Base-by-base conservation (phyloP, 176 grass and related monocot genomes). In the Eleusine coracana region DNA sequence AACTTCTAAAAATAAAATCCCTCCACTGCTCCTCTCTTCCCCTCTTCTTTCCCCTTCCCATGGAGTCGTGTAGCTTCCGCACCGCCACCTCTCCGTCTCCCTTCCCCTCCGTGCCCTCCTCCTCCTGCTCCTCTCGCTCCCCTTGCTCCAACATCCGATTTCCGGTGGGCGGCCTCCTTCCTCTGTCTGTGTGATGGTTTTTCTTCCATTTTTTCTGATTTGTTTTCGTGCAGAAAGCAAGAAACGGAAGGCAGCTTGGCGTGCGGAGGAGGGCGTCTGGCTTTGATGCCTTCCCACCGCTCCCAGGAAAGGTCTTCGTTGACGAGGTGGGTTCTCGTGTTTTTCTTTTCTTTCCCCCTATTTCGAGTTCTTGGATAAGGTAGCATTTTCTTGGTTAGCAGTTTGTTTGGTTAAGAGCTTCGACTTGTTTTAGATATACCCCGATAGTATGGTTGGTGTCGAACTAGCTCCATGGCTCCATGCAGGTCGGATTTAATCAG, bases 31-130 rank as follows among this genome's bases (percentile, higher is more conserved):
- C 83, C 67, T 73, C 59, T 56, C 58, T 70, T 66, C 78, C 66
- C 49, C 86, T 52, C 39, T 44, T 68, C 73, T 78, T 62, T 70
- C 79, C 84, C 83, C 71, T 77, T 77, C 81, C 15, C 68, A 87
- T 90, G 87, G 86, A 91, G 87, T 84, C 86, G 60, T 82, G 89
- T 72, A 89, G 89, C 89, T 87, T 86, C 75, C 87, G 86, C 54
- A 84, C 84, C 46, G 84, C 89, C 61, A 66, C 86, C 73, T 78
- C 87, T 9, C 84, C 89, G 44, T 83, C 92, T 73, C 86, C 89
- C 12, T 86, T 94, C 38, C 74, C 86, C 40, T 81, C 79, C 50
- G 74, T 68, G 6, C 92, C 86, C 16, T 88, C 79, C 27, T 88
- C 74, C 49, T 74, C 71, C 18, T 82, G 83, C 15, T 60, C 72